A percentile compares a stretch with the other conserved stretches of the same genome.
Conservation (phyloP, 345 rosid genomes). For the Carallia brachiata region DNA sequence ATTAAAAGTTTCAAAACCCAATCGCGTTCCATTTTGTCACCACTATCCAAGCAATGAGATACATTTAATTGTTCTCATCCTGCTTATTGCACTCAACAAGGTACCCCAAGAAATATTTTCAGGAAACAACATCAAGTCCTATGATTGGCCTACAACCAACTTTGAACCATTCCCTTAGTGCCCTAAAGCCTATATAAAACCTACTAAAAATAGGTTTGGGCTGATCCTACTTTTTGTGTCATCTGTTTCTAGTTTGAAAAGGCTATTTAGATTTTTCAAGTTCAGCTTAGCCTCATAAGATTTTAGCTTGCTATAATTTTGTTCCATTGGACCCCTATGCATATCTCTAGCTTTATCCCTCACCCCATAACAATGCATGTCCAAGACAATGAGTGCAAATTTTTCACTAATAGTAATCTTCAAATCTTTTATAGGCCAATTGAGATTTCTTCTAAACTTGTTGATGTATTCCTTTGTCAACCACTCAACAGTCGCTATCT, state of each 20-base stretch:
- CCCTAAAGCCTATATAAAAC: background rate
- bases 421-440: background rate
- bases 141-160: background rate
- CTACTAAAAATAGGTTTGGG: background rate
- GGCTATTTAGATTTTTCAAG: too few species aligned
- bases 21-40: background rate
- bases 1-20: background rate
- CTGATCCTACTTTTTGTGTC: too few species aligned
- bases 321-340: too few species aligned
- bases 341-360: too few species aligned
- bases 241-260: too few species aligned
- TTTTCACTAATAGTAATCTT: background rate
- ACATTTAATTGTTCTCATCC: slow-evolving; percentile 1
- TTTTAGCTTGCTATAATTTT: too few species aligned
- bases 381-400: too few species aligned
- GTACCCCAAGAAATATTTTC: background rate
- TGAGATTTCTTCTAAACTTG: background rate
- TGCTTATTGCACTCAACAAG: background rate
- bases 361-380: too few species aligned
- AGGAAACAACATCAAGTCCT: background rate
- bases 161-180: background rate
- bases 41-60: background rate
- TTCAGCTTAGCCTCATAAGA: too few species aligned
- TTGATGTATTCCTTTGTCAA: background rate
- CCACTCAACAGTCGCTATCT: background rate